Base-by-base conservation (phyloP, 139 green algal species). In the Picocystis salinarum region DNA sequence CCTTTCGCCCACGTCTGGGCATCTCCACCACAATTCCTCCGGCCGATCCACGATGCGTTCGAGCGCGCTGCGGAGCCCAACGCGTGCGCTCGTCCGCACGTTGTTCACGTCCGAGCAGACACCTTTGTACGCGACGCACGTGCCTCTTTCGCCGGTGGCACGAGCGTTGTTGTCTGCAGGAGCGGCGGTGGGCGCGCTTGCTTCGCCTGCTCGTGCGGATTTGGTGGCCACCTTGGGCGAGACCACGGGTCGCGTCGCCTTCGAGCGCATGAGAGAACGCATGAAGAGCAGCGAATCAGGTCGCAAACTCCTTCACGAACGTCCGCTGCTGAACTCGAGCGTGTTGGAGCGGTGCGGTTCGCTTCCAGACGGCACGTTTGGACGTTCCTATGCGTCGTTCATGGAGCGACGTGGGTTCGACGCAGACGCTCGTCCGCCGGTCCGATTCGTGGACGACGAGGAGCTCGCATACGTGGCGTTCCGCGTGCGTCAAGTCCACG, bases 401-500 rank as follows among this genome's bases (percentile, higher is more conserved):
- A 44, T 44, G 36, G 26, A 23, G 20, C 25, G 10, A 23, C 25
- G 36, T 20, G 36, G 36, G 9, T 44, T 44, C 36, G 24, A 19
- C 10, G 20, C 36, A 9, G 36, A 44, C 10, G 36, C 25, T 20
- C 7, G 36, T 10, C 36, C 36, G 7, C 36, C 36, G 20, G 36
- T 44, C 10, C 36, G 36, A 10, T 44, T 44, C 36, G 36, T 44
- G 36, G 36, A 44, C 36, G 36, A 44, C 36, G 36, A 44, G 36
- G 36, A 44, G 36, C 36, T 44, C 36, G 36, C 36, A 7, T 44
- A 44, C 36, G 36, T 44, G 10, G 36, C 36, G 7, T 28, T 20
- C 15, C 36, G 36, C 9, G 24, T 28, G 20, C 25, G 36, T 20
- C 20, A 44, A 10, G 36, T 44, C 36, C 36, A 44, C 36, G 36